Evolutionary conservation across 441 rosid species (phyloP).

Genomic region (Erysimum cheiri): DNA sequence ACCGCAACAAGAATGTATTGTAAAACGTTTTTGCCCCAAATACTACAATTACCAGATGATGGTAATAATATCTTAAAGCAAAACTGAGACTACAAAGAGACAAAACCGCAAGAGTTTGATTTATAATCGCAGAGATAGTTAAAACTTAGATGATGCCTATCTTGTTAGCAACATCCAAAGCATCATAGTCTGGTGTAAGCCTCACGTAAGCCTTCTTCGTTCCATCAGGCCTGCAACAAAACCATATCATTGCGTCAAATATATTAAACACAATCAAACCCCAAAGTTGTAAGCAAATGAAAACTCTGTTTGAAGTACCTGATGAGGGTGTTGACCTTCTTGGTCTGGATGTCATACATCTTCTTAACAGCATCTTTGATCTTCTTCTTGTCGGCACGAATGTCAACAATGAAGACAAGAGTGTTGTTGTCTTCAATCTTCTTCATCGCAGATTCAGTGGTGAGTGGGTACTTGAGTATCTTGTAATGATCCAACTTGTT

Average conservation of each 20-base stretch:
- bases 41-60: constrained; percentile 16
- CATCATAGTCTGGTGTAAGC: constrained; percentile 88
- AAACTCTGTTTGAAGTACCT: constrained; percentile 52
- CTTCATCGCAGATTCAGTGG: constrained; percentile 89
- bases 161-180: constrained; percentile 93
- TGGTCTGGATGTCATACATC: constrained; percentile 93
- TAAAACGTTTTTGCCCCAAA: constrained; percentile 27
- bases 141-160: constrained; percentile 80
- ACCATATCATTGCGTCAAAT: background rate
- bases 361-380: constrained; percentile 93
- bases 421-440: constrained; percentile 97
- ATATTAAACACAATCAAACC: background rate
- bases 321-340: constrained; percentile 95
- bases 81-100: constrained; percentile 40
- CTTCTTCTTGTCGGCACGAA: constrained; percentile 92
- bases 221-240: constrained; percentile 82
- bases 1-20: constrained; percentile 31
- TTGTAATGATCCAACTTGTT: constrained; percentile 53
- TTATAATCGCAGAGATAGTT: constrained; percentile 26
- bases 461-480: constrained; percentile 55
- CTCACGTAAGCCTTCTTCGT: constrained; percentile 95
- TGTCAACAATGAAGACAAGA: constrained; percentile 90
- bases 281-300: no score
- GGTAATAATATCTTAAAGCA: constrained; percentile 29
- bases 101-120: constrained; percentile 36